A percentile compares a stretch with the other conserved stretches of the same genome.
Conservation (phyloP, 495 filamentous ascomycete species). For the Daldinia loculata region DNA sequence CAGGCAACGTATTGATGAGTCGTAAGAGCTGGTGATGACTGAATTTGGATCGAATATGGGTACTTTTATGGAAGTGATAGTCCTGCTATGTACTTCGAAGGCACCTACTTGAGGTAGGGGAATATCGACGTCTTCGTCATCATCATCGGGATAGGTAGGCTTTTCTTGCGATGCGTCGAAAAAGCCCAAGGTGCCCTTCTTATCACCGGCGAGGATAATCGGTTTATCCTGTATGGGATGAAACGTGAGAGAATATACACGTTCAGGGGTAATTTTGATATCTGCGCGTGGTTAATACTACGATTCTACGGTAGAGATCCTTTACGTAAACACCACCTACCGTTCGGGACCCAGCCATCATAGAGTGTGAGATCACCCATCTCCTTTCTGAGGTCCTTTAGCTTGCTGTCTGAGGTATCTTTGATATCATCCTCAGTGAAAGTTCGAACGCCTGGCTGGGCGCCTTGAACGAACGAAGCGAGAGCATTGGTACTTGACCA, state of each 20-base stretch:
- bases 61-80: slow-evolving; percentile 85
- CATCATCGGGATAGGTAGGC: slow-evolving; percentile 60
- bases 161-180: slow-evolving; percentile 84
- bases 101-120: slow-evolving; percentile 79
- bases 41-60: slow-evolving; percentile 73
- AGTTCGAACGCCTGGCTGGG: slow-evolving; percentile 79
- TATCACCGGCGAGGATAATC: slow-evolving; percentile 94
- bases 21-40: slow-evolving; percentile 89
- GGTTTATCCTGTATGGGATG: slow-evolving; percentile 87
- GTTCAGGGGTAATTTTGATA: slow-evolving; percentile 92
- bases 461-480: slow-evolving; percentile 64
- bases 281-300: slow-evolving; percentile 58
- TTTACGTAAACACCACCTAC: slow-evolving; percentile 56
- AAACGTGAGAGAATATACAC: slow-evolving; percentile 87
- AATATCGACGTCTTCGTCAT: slow-evolving; percentile 70
- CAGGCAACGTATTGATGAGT: slow-evolving; percentile 88
- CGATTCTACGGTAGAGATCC: neutral
- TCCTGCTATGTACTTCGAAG: slow-evolving; percentile 88
- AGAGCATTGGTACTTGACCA: slow-evolving; percentile 51
- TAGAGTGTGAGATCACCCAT: slow-evolving; percentile 85
- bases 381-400: slow-evolving; percentile 79
- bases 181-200: slow-evolving; percentile 92
- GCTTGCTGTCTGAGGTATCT: slow-evolving; percentile 76
- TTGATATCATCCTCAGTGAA: slow-evolving; percentile 83
- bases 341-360: slow-evolving; percentile 79